Percentiles rank a stretch among this genome's conserved stretches.
Conservation (phyloP, 2,329 filamentous ascomycete species). For the Scedosporium apiospermum region DNA sequence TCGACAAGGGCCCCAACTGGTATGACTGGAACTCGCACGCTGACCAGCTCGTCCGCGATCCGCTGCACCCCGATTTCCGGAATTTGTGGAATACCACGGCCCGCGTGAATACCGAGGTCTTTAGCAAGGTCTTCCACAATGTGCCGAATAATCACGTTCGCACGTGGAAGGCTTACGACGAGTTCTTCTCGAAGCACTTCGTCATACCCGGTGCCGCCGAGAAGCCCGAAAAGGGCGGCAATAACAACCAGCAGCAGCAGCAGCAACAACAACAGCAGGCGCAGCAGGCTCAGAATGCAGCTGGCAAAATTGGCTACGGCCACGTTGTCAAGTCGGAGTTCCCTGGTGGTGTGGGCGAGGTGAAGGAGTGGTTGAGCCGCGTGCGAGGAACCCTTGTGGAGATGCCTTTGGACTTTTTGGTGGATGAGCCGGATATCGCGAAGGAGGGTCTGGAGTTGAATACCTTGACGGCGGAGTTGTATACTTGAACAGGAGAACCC, state of each 20-base stretch:
- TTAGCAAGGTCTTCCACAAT: constrained; percentile 71
- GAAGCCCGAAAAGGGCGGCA: constrained; percentile 27
- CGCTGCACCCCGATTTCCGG: constrained; percentile 58
- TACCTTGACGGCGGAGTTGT: constrained; percentile 61
- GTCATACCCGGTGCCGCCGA: constrained; percentile 36
- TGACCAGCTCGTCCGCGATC: constrained; percentile 64
- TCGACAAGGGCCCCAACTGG: constrained; percentile 59
- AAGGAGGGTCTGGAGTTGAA: constrained; percentile 70
- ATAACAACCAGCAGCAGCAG: constrained; percentile 18
- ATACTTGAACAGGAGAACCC: constrained; percentile 39
- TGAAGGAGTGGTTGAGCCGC: constrained; percentile 59
- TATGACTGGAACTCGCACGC: constrained; percentile 62
- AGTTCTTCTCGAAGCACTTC: constrained; percentile 61
- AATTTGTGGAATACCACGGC: constrained; percentile 66
- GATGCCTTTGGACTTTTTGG: constrained; percentile 85
- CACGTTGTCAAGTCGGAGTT: constrained; percentile 81
- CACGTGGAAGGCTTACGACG: constrained; percentile 65
- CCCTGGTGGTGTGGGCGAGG: constrained; percentile 58
- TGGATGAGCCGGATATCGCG: constrained; percentile 73
- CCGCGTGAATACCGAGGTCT: constrained; percentile 68
- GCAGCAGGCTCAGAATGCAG: constrained; percentile 25
- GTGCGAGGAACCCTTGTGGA: constrained; percentile 68
- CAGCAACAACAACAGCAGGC: constrained; percentile 29
- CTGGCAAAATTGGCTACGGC: constrained; percentile 65
- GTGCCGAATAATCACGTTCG: constrained; percentile 60